A percentile compares a stretch with the other conserved stretches of the same genome.
phyloP scores from a whole-genome alignment of 2,329 filamentous ascomycete species.

The Hirsutella minnesotensis region DNA sequence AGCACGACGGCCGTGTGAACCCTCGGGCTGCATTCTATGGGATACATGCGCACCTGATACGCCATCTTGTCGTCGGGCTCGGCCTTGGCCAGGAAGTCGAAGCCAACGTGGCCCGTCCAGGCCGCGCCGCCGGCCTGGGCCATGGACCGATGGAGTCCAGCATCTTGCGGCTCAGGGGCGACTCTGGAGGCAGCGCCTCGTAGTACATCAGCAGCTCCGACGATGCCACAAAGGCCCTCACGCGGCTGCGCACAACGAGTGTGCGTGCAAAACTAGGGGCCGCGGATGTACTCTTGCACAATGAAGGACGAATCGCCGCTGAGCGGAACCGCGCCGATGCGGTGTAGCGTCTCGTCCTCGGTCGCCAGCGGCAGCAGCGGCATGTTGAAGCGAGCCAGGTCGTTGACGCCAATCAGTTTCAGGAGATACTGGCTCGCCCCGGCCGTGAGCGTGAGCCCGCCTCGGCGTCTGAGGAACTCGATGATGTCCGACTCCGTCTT shows the following conservation, averaged over 20 bases:
- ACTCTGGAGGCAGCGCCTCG: constrained; percentile 40
- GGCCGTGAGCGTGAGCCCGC: constrained; percentile 11
- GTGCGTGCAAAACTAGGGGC: constrained; percentile 60
- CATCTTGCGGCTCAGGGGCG: constrained; percentile 46
- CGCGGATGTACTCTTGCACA: constrained; percentile 53
- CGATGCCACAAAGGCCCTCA: constrained; percentile 55
- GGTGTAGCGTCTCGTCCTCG: constrained; percentile 40
- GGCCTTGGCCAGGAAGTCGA: constrained; percentile 54
- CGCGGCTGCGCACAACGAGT: constrained; percentile 50
- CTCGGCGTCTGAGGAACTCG: constrained; percentile 31
- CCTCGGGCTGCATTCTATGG: constrained; percentile 61
- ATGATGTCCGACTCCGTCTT: constrained; percentile 39
- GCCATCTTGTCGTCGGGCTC: not conserved
- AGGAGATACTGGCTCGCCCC: constrained; percentile 43
- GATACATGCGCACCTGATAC: constrained; percentile 24
- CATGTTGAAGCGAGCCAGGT: constrained; percentile 47
- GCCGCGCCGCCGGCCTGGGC: constrained; percentile 32
- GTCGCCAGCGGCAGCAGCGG: constrained; percentile 49
- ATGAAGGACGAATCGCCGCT: constrained; percentile 41
- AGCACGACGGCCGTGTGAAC: constrained; percentile 56
- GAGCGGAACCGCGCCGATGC: constrained; percentile 32
- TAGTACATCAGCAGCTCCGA: constrained; percentile 56
- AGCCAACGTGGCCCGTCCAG: constrained; percentile 60
- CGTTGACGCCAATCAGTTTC: constrained; percentile 53
- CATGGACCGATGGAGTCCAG: constrained; percentile 50